Percentiles rank a stretch among this genome's conserved stretches.
These are phyloP conservation scores for Yarrowia sp. DNA, from an alignment of 805 yeast species.

Conservation along the genomic window DNA sequence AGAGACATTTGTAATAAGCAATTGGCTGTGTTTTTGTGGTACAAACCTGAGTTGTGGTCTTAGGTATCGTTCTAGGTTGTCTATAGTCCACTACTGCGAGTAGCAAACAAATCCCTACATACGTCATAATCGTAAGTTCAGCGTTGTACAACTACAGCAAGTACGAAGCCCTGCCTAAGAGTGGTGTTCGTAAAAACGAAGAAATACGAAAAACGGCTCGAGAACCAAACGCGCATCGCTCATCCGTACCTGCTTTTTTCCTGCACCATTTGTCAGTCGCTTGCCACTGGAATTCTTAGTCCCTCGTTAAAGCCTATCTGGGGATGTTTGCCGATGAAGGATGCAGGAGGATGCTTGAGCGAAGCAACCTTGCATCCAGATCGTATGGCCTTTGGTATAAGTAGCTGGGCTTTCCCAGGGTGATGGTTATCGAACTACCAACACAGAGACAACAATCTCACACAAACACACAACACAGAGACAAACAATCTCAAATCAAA, in stretches of 20 bases:
- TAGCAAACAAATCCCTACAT: no score
- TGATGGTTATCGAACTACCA: no score
- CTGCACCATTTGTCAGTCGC: not conserved
- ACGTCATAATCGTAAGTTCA: no score
- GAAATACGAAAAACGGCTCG: no score
- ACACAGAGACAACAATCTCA: not conserved
- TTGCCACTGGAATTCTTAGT: not conserved
- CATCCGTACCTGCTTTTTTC: not conserved
- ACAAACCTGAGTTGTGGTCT: no score
- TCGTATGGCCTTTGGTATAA: not conserved
- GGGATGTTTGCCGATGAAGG: not conserved
- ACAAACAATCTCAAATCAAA: not conserved
- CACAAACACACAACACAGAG: not conserved
- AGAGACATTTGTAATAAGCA: no score
- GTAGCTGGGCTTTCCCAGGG: not conserved
- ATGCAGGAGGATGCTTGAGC: not conserved
- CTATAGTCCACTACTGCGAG: no score
- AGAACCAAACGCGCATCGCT: no score
- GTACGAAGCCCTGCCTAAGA: no score
- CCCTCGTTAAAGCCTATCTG: not conserved
- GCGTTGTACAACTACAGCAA: no score
- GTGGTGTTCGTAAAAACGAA: not conserved
- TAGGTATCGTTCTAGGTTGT: no score
- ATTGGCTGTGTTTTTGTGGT: no score
- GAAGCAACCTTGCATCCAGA: not conserved